Base-by-base conservation (phyloP, 768 basidiomycete genomes). In the Pulveroboletus sp. region DNA sequence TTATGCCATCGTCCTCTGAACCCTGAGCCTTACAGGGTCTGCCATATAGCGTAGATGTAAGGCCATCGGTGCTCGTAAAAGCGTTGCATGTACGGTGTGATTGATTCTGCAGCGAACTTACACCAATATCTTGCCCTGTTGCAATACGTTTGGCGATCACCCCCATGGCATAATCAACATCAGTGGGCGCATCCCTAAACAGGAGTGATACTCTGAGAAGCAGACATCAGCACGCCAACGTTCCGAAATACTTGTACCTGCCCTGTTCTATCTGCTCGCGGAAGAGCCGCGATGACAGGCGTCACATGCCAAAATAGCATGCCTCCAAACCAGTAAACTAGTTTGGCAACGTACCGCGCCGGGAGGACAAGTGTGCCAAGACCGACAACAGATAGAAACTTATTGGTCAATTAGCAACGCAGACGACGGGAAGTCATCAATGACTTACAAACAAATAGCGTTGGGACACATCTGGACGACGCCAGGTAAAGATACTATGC, bases 121-220 rank as follows among this genome's bases (percentile, higher is more conserved):
- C 71, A 18, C 61, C 68, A 32, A 84, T 61, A 24, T 74, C 71
- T 43, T 82, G 69, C 6, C 84, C 84, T 17, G 73, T 67, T 31
- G 78, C 74, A 5, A 85, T 72, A 8, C 85, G 78, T 49, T 75
- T 72, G 4, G 83, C 76, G 15, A 86, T 85, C 10, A 86, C 61
- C 33, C 83, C 75, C 80, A 86, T 85, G 2, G 85, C 83, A 57
- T 83, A 82, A 42, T 86, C 82, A 4, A 79, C 75, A 55, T 87
- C 83, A 4, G 83, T 86, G 0, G 85, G 84, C 10, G 76, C 77
- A 51, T 81, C 75, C 33, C 58, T 52, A 43, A 85, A 73, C 3
- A 71, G 66, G 7, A 72, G 67, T 18, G 79, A 76, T 11, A 81
- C 44, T 36, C 80, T 84, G 39, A 7, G 47, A 46, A 47, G 17